These are phyloP conservation scores for Aquilaria agallochum DNA, from an alignment of 441 rosid species.

Conservation along the genomic window DNA sequence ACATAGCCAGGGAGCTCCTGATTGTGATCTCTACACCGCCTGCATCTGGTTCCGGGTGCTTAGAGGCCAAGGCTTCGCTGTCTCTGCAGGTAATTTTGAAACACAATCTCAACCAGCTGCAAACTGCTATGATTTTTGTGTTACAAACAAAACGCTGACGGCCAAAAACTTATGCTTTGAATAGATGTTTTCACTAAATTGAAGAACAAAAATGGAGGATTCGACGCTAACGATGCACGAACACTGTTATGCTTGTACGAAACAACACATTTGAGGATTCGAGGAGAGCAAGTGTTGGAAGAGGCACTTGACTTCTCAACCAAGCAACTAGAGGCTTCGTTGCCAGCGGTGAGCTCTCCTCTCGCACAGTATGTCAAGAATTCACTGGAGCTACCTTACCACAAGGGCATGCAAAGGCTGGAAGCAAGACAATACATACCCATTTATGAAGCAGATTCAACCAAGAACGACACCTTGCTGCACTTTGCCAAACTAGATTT, in stretches of 20 bases:
- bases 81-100: background rate
- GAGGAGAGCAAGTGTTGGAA: background rate
- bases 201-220: constrained; percentile 1
- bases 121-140: too few relatives aligned
- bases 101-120: background rate
- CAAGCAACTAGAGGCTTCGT: background rate
- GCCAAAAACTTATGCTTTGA: too few relatives aligned
- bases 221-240: too few relatives aligned
- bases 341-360: background rate
- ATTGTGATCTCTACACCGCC: background rate
- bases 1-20: background rate
- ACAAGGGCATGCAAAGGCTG: constrained; percentile 7
- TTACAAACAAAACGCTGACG: too few relatives aligned
- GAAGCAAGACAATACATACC: background rate
- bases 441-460: background rate
- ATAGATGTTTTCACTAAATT: constrained; percentile 11
- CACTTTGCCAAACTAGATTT: background rate
- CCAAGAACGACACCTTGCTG: background rate
- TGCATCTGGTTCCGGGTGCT: background rate
- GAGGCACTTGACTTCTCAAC: constrained; percentile 16
- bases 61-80: background rate
- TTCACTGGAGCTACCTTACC: constrained; percentile 4
- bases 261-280: too few relatives aligned
- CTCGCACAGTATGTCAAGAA: constrained; percentile 4
- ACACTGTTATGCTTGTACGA: too few relatives aligned